A percentile compares a stretch with the other conserved stretches of the same genome.
phyloP scores from a whole-genome alignment of 2,329 filamentous ascomycete genomes.

The Penicillium sp. region DNA sequence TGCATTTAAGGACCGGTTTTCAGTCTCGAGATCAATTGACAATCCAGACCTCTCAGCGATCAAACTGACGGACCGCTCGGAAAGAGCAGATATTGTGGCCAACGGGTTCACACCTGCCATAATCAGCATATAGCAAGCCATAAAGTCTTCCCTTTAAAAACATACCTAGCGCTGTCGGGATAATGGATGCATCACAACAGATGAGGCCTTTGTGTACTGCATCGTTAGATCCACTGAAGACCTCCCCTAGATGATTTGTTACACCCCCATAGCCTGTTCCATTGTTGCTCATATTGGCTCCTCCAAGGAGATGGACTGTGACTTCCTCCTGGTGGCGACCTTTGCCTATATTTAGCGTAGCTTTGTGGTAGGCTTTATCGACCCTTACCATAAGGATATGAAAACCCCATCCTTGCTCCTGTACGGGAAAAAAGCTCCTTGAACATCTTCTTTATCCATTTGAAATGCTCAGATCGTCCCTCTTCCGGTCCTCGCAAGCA shows the following conservation, averaged over 20 bases:
- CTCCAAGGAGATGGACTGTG: conserved; percentile 66
- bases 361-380: not conserved
- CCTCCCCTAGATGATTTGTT: conserved; percentile 59
- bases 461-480: conserved; percentile 15
- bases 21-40: conserved; percentile 39
- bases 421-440: conserved; percentile 36
- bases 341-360: not conserved
- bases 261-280: conserved; percentile 57
- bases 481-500: conserved; percentile 4
- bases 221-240: conserved; percentile 54
- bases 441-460: conserved; percentile 11
- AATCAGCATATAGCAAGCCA: not conserved
- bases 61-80: conserved; percentile 60
- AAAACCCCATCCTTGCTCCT: conserved; percentile 1
- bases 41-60: conserved; percentile 46
- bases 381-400: not conserved
- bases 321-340: conserved; percentile 8
- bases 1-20: conserved; percentile 10
- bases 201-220: conserved; percentile 58
- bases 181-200: conserved; percentile 59
- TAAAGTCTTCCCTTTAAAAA: not conserved
- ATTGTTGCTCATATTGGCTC: conserved; percentile 61
- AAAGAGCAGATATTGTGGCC: conserved; percentile 66
- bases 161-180: conserved; percentile 58
- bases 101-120: conserved; percentile 57